Evolutionary conservation across 2,329 filamentous ascomycete genomes (phyloP).

Genomic region (Cordyceps fumosorosea): DNA sequence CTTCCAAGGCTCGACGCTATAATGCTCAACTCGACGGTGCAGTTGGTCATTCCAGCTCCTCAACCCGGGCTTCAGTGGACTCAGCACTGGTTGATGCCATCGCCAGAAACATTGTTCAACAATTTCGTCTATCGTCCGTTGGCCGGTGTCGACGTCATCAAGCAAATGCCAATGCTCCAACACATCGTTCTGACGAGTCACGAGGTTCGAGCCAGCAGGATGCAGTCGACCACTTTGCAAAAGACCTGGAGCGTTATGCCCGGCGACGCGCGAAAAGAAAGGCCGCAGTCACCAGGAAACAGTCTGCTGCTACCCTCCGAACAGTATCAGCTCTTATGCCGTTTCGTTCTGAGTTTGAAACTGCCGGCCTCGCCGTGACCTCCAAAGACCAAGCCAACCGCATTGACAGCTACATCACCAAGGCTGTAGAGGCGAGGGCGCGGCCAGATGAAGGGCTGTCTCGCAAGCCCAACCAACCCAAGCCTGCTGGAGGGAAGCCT

Average conservation of each 20-base stretch:
- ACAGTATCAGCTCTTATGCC: conserved; percentile 49
- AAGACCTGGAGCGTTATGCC: conserved; percentile 24
- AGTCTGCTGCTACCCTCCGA: conserved; percentile 38
- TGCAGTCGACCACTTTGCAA: conserved; percentile 31
- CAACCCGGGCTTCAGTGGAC: conserved; percentile 29
- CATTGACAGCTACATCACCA: conserved; percentile 17
- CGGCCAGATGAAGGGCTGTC: conserved; percentile 3
- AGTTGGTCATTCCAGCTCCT: conserved; percentile 14
- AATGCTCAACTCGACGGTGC: not conserved
- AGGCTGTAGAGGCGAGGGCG: conserved; percentile 14
- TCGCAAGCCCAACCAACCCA: not conserved
- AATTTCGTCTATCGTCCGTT: conserved; percentile 34
- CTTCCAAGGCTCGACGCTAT: not conserved
- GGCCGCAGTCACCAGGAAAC: conserved; percentile 13
- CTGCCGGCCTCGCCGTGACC: conserved; percentile 50
- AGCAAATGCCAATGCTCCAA: not conserved
- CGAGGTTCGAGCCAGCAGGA: conserved; percentile 37
- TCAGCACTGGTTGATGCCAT: conserved; percentile 38
- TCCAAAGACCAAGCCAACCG: conserved; percentile 38
- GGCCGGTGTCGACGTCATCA: conserved; percentile 9
- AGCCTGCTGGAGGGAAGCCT: conserved; percentile 6
- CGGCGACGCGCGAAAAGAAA: conserved; percentile 15
- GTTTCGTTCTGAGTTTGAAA: conserved; percentile 45
- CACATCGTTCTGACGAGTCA: conserved; percentile 22
- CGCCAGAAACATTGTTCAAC: conserved; percentile 38